Percentiles rank a stretch among this genome's conserved stretches.
phyloP scores from a whole-genome alignment of 257 asterid genomes.

The Solanum rostratum region DNA sequence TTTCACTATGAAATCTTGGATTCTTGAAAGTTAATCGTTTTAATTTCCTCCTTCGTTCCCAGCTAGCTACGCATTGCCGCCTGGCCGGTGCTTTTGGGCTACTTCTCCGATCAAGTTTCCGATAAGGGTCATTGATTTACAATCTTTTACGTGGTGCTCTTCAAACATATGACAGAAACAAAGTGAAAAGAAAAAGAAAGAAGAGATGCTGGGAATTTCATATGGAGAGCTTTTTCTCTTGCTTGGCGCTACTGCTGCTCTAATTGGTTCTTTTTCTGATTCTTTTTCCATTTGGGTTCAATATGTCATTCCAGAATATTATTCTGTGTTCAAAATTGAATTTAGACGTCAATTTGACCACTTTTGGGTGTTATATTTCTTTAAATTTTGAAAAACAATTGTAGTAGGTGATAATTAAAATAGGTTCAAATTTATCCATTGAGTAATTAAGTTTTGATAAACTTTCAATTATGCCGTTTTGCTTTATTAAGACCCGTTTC shows the following conservation, averaged over 20 bases:
- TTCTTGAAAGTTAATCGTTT: neutral
- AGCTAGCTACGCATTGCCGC: neutral
- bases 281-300: neutral
- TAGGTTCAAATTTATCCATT: neutral
- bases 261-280: slow-evolving; percentile 32
- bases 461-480: neutral
- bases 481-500: neutral
- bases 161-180: neutral
- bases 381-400: neutral
- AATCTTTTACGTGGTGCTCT: neutral
- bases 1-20: neutral
- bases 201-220: slow-evolving; percentile 49
- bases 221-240: slow-evolving; percentile 74
- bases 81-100: neutral
- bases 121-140: neutral
- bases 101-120: neutral
- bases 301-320: neutral
- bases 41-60: neutral
- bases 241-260: slow-evolving; percentile 73
- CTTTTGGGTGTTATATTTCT: neutral
- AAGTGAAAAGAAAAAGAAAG: neutral
- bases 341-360: neutral
- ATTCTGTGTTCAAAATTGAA: neutral
- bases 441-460: neutral
- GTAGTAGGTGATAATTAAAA: neutral